A percentile compares a stretch with the other conserved stretches of the same genome.
Conservation (phyloP, 495 filamentous ascomycete species). For the Tuber umbilicatum region DNA sequence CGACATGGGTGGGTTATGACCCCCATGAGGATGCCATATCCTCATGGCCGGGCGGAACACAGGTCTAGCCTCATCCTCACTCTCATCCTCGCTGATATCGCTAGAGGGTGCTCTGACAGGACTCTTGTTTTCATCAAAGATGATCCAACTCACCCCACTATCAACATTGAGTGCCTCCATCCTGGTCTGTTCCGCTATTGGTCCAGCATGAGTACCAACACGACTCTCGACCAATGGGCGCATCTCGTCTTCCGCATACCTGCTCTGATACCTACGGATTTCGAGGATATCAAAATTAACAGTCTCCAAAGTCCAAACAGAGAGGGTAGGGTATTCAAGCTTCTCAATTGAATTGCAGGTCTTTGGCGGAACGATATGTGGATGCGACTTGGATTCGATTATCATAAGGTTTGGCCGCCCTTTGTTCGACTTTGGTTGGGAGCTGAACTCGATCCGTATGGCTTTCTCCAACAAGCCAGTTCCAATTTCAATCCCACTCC, state of each 20-base stretch:
- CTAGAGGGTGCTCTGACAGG: slow-evolving; percentile 11
- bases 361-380: slow-evolving; percentile 33
- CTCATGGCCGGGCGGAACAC: slow-evolving; percentile 18
- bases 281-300: slow-evolving; percentile 37
- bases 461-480: slow-evolving; percentile 26
- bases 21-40: slow-evolving; percentile 25
- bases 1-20: slow-evolving; percentile 11
- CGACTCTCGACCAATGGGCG: slow-evolving; percentile 27
- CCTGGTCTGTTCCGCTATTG: slow-evolving; percentile 32
- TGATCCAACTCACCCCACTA: slow-evolving; percentile 36
- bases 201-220: slow-evolving; percentile 15
- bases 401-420: slow-evolving; percentile 33
- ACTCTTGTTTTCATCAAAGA: slow-evolving; percentile 36
- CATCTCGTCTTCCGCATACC: slow-evolving; percentile 37
- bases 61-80: slow-evolving; percentile 21
- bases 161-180: slow-evolving; percentile 38
- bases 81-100: slow-evolving; percentile 30
- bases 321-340: slow-evolving; percentile 35
- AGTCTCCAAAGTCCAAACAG: slow-evolving; percentile 35
- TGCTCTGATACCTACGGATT: slow-evolving; percentile 35
- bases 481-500: slow-evolving; percentile 34
- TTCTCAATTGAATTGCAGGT: slow-evolving; percentile 28
- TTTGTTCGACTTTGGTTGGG: slow-evolving; percentile 23
- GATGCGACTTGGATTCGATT: slow-evolving; percentile 38
- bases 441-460: slow-evolving; percentile 35